Base-by-base conservation (phyloP, 2,329 filamentous ascomycete species). In the Alternaria alternata region DNA sequence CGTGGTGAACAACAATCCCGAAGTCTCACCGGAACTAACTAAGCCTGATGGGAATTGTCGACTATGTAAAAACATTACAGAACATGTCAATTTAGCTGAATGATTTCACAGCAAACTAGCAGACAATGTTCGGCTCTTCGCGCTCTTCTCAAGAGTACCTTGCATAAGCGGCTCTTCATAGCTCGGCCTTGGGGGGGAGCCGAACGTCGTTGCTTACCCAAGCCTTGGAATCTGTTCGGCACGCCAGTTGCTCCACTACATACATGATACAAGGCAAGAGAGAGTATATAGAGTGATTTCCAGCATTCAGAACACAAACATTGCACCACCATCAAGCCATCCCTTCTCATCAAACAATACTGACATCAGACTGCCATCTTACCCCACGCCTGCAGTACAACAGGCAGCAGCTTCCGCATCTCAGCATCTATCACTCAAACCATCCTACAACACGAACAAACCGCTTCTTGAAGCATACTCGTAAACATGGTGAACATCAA, bases 401-500 rank as follows among this genome's bases (percentile, higher is more conserved):
- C 22, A 46, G n/a, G 30, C 46, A 36, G 18, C 30, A 38, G 36
- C 46, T 49, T 49, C 6, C n/a, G n/a, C 11, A 41, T 14, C 36
- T 24, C 18, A 34, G 22, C 18, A 12, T 24, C 5, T 34, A 46
- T 26, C 16, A 39, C 30, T 12, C 4, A 32, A 49, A 49, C 32
- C 12, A 49, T 26, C 30, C 5, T 36, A 49, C 20, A 14, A 49
- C 14, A 38, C 16, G 11, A 7, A 22, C 14, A 38, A 12, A 1
- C 1, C 8, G 0, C 54, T 24, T 5, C 47, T 41, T 42, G 18
- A 32, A 43, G 3, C n/a, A 32, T 20, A 9, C n/a, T 2, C 34
- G 4, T 7, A 38, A 77, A 70, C 58, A 81, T 81, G 79, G 73
- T 78, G 7, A 69, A 59, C 48, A 61, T 82, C 65, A 69, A 81